Evolutionary conservation across 2,329 filamentous ascomycete genomes (phyloP).

Genomic region (Beauveria asiatica): DNA sequence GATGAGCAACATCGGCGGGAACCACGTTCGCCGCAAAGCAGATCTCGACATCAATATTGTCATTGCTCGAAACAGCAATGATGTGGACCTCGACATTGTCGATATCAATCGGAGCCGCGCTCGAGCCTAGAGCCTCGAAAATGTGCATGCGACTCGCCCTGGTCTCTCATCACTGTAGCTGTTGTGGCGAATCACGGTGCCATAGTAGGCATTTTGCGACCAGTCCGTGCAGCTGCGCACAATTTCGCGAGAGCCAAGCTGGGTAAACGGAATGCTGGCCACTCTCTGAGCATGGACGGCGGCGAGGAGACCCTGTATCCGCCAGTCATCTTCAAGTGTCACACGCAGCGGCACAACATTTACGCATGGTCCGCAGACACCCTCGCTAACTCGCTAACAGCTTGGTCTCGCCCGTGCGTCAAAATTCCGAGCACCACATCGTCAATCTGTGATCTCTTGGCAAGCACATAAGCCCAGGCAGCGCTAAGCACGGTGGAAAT

Average conservation of each 20-base stretch:
- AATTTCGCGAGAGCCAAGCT: conserved; percentile 41
- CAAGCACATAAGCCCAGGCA: conserved; percentile 3
- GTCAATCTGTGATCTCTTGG: background rate
- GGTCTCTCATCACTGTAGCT: conserved; percentile 1
- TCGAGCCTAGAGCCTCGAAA: background rate
- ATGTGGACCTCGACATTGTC: conserved; percentile 5
- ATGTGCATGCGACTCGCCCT: conserved; percentile 2
- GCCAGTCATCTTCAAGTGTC: conserved; percentile 38
- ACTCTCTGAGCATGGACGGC: conserved; percentile 44
- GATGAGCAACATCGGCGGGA: background rate
- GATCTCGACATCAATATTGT: background rate
- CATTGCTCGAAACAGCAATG: background rate
- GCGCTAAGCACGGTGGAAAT: background rate
- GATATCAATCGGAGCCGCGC: background rate
- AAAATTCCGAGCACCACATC: conserved; percentile 8
- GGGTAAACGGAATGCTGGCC: conserved; percentile 39
- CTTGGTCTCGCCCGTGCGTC: background rate
- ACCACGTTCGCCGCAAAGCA: conserved; percentile 7
- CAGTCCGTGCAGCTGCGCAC: conserved; percentile 34
- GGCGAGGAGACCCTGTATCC: conserved; percentile 37
- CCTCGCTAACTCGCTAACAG: background rate
- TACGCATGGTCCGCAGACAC: conserved; percentile 51
- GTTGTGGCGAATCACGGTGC: conserved; percentile 39
- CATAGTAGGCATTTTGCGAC: conserved; percentile 27
- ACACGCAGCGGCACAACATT: conserved; percentile 53